phyloP scores from a whole-genome alignment of 352 stramenopile species.

The Blastocystis sp. region DNA sequence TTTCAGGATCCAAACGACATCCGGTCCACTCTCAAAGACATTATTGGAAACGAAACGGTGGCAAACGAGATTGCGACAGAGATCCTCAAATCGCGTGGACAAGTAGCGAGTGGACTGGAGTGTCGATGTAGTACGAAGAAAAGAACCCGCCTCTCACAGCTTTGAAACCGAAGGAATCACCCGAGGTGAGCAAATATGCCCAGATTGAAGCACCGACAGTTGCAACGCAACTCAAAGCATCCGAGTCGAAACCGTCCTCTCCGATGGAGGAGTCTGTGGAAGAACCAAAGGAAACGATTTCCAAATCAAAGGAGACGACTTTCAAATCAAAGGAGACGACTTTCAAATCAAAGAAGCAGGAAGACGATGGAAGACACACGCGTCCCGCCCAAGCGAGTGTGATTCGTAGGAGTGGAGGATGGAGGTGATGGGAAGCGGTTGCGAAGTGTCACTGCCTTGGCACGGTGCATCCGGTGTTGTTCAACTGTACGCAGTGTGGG shows the following conservation, averaged over 20 bases:
- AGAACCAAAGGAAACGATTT: no score
- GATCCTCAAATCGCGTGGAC: conserved; percentile 42
- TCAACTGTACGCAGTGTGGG: conserved; percentile 34
- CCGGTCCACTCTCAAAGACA: conserved; percentile 7
- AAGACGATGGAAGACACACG: background rate
- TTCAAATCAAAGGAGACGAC: background rate
- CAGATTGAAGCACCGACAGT: background rate
- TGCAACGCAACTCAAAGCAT: no score
- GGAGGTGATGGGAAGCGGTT: background rate
- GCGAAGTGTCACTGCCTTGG: conserved; percentile 26
- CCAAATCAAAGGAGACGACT: background rate
- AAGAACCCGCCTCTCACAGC: background rate
- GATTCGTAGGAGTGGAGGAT: background rate
- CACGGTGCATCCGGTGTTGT: conserved; percentile 20
- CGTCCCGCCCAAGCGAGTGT: background rate
- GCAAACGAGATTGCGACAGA: conserved; percentile 33
- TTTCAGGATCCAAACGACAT: conserved; percentile 52
- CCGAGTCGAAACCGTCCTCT: no score
- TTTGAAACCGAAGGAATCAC: conserved; percentile 1
- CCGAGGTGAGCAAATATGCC: background rate
- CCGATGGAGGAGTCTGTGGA: no score
- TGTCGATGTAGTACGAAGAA: background rate
- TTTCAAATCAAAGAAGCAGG: conserved; percentile 8
- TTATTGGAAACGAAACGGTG: conserved; percentile 50
- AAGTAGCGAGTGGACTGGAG: background rate